Evolutionary conservation across 2,329 filamentous ascomycete genomes (phyloP).

Genomic region (Dactylellina sp.): DNA sequence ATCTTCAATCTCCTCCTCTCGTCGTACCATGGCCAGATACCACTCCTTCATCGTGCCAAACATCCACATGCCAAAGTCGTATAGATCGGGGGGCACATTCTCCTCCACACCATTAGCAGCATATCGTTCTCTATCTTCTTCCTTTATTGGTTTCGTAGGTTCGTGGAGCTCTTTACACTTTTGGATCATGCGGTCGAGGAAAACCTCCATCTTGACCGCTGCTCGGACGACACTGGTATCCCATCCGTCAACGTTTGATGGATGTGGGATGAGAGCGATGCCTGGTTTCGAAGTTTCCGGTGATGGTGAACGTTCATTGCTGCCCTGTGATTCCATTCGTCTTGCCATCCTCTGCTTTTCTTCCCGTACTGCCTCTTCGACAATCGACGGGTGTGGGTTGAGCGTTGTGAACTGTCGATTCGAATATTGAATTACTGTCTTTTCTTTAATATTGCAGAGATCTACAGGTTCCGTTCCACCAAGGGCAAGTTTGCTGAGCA

Average conservation of each 20-base stretch:
- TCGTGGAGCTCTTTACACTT: conserved; percentile 30
- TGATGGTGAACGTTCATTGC: conserved; percentile 12
- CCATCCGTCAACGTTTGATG: conserved; percentile 48
- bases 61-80: conserved; percentile 55
- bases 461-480: conserved; percentile 53
- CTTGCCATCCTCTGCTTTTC: conserved; percentile 6
- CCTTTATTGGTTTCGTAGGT: conserved; percentile 16
- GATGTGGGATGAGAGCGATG: conserved; percentile 26
- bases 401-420: conserved; percentile 38
- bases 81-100: conserved; percentile 29
- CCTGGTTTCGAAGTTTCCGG: conserved; percentile 22
- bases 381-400: conserved; percentile 39
- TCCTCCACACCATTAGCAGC: conserved; percentile 49
- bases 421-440: conserved; percentile 47
- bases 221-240: conserved; percentile 46
- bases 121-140: conserved; percentile 46
- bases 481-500: conserved; percentile 46
- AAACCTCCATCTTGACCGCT: conserved; percentile 48
- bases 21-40: conserved; percentile 52
- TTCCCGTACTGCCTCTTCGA: conserved; percentile 10
- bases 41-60: conserved; percentile 55
- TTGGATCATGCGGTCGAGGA: conserved; percentile 37
- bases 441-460: conserved; percentile 48
- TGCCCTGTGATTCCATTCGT: conserved; percentile 2
- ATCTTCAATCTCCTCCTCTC: conserved; percentile 52